A percentile compares a stretch with the other conserved stretches of the same genome.
These are phyloP conservation scores for Apiotrichum sp. DNA, from an alignment of 1,284 basidiomycete species.

Conservation along the genomic window DNA sequence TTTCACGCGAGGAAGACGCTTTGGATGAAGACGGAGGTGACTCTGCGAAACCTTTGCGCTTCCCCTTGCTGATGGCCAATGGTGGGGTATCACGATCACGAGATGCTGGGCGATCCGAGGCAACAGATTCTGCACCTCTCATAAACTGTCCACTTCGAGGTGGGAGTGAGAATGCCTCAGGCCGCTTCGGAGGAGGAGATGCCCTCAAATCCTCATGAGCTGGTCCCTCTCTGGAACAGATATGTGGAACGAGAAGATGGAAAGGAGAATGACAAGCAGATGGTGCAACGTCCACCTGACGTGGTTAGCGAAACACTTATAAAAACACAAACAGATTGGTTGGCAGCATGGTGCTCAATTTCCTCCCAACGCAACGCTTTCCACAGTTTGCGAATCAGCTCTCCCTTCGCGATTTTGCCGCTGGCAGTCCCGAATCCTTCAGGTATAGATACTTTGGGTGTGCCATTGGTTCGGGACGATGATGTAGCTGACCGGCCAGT, in stretches of 20 bases:
- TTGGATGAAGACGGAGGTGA: not conserved
- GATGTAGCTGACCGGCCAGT: conserved; percentile 1
- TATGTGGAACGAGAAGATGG: conserved; percentile 36
- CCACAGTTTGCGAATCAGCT: conserved; percentile 41
- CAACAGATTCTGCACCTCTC: not conserved
- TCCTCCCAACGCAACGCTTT: conserved; percentile 43
- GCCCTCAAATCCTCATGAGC: not conserved
- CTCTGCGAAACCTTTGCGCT: conserved; percentile 18
- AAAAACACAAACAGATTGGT: not conserved
- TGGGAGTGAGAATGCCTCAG: conserved; percentile 30
- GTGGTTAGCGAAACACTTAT: too few relatives aligned
- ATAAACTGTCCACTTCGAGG: not conserved
- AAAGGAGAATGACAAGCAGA: conserved; percentile 34
- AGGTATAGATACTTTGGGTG: not conserved
- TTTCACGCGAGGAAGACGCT: not conserved
- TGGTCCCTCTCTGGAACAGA: conserved; percentile 20
- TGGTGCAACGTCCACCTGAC: not conserved
- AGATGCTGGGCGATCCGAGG: not conserved
- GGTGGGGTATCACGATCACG: not conserved
- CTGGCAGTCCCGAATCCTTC: conserved; percentile 9
- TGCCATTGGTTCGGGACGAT: conserved; percentile 10
- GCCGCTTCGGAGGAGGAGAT: conserved; percentile 23
- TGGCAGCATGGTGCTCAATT: conserved; percentile 33
- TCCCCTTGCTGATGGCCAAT: conserved; percentile 17
- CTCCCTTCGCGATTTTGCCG: conserved; percentile 32